These are phyloP conservation scores for Multifurca ochricompacta DNA, from an alignment of 768 basidiomycete genomes.

Conservation along the genomic window DNA sequence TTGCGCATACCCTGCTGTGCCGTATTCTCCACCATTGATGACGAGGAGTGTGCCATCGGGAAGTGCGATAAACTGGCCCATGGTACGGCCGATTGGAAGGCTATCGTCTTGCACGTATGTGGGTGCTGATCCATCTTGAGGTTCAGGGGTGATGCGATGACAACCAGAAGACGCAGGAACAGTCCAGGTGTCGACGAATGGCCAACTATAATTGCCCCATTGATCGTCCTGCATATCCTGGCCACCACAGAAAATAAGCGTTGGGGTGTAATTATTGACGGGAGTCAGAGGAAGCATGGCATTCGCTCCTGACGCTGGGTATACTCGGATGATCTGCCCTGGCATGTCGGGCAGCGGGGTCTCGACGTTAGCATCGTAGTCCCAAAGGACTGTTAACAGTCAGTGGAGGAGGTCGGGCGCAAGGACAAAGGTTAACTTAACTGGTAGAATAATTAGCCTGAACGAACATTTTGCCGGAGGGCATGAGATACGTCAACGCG, in stretches of 20 bases:
- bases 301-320: constrained; percentile 82
- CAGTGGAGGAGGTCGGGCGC: constrained; percentile 7
- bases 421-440: constrained; percentile 29
- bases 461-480: constrained; percentile 70
- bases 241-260: constrained; percentile 88
- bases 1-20: constrained; percentile 81
- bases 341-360: constrained; percentile 68
- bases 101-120: constrained; percentile 65
- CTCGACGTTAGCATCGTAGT: constrained; percentile 49
- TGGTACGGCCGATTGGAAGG: constrained; percentile 69
- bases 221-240: constrained; percentile 61
- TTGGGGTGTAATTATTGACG: constrained; percentile 79
- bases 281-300: constrained; percentile 90
- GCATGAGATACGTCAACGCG: constrained; percentile 64
- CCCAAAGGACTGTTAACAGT: constrained; percentile 37
- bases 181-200: constrained; percentile 65
- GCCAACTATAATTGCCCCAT: constrained; percentile 73
- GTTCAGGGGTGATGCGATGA: constrained; percentile 83
- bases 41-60: constrained; percentile 73
- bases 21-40: constrained; percentile 76
- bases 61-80: constrained; percentile 88
- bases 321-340: constrained; percentile 64
- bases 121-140: constrained; percentile 52
- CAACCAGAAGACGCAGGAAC: constrained; percentile 65
- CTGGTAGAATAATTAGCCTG: constrained; percentile 78